These are phyloP conservation scores for Mucor sp. DNA, from an alignment of 371 early-diverging fungal species.

Conservation along the genomic window DNA sequence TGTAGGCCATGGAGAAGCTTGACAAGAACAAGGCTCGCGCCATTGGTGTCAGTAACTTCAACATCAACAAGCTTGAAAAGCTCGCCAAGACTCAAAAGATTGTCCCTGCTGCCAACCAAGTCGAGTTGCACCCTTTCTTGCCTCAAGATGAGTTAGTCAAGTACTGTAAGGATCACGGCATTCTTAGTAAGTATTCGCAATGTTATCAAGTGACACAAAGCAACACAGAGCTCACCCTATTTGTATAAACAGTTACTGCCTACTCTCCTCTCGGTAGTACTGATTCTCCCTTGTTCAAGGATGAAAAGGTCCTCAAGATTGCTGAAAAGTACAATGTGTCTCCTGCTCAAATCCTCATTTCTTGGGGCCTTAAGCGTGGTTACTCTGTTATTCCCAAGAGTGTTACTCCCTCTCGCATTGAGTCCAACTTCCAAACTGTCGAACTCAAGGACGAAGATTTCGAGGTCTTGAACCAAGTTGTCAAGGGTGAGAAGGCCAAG, in stretches of 20 bases:
- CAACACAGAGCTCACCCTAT: not conserved
- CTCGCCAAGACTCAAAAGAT: constrained; percentile 38
- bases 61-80: constrained; percentile 34
- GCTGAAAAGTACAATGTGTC: constrained; percentile 72
- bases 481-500: constrained; percentile 13
- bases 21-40: constrained; percentile 53
- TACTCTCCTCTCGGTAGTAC: constrained; percentile 51
- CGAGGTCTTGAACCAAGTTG: constrained; percentile 33
- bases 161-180: constrained; percentile 41
- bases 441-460: constrained; percentile 40
- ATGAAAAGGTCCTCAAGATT: constrained; percentile 39
- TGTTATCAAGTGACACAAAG: not conserved
- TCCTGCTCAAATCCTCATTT: constrained; percentile 73
- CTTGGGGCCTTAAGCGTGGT: constrained; percentile 78
- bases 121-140: constrained; percentile 63
- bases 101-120: constrained; percentile 55
- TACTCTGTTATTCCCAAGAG: constrained; percentile 65
- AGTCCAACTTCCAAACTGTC: constrained; percentile 43
- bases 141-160: constrained; percentile 47
- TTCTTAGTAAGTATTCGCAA: constrained; percentile 18
- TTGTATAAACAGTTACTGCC: constrained; percentile 23
- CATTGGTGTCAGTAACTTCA: constrained; percentile 44
- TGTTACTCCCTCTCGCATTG: constrained; percentile 47
- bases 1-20: constrained; percentile 72
- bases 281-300: constrained; percentile 26